Evolutionary conservation across 1,284 basidiomycete species (phyloP).

Genomic region (Phaffia rhodozyma): DNA sequence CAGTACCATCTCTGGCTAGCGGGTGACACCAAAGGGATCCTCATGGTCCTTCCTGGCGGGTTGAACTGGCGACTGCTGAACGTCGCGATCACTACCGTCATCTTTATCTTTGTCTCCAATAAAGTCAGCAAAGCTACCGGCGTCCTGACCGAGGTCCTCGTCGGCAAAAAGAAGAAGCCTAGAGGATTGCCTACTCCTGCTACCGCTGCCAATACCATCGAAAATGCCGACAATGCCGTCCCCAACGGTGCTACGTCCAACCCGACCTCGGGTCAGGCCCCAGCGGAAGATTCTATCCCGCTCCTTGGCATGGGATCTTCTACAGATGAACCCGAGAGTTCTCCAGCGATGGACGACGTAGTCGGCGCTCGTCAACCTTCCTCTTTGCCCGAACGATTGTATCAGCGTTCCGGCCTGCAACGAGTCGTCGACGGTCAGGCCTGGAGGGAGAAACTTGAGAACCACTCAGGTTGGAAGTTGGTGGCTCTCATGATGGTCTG

Average conservation of each 20-base stretch:
- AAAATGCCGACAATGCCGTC: neutral
- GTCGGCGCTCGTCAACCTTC: neutral
- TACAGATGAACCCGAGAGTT: neutral
- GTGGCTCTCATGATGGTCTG: constrained; percentile 4
- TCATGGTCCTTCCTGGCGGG: constrained; percentile 60
- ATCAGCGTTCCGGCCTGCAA: neutral
- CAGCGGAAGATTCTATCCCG: constrained; percentile 8
- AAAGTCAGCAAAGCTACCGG: constrained; percentile 62
- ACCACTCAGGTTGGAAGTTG: constrained; percentile 4
- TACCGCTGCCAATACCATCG: neutral
- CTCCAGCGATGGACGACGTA: neutral
- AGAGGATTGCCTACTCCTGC: neutral
- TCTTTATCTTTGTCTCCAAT: constrained; percentile 68
- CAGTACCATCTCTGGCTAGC: constrained; percentile 85
- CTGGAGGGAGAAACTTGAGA: neutral
- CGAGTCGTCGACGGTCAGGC: neutral
- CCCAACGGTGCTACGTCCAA: neutral
- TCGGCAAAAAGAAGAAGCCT: constrained; percentile 37
- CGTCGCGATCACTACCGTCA: constrained; percentile 56
- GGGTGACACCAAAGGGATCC: constrained; percentile 69
- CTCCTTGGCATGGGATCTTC: neutral
- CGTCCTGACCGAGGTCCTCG: constrained; percentile 58
- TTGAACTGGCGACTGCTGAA: constrained; percentile 55
- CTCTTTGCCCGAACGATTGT: neutral
- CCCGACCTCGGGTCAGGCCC: neutral